Evolutionary conservation across 495 filamentous ascomycete genomes (phyloP), one percentile per base, ranked within the genome.

Genomic region (Corynascus novoguineensis): DNA sequence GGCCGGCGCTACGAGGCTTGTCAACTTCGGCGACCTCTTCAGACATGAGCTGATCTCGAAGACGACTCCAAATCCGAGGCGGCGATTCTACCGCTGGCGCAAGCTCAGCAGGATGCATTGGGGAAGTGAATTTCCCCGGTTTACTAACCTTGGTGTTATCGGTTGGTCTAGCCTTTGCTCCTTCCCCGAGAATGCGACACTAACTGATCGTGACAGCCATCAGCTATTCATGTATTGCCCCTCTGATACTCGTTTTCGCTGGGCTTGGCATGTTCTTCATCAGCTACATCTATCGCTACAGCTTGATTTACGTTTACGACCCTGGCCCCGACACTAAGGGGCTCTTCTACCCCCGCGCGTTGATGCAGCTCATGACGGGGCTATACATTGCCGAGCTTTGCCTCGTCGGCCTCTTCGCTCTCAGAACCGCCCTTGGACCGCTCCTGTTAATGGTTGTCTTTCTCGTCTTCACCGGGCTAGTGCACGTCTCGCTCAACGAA

Each of bases 151-250:
- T 62, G 79, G 78, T 14, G 87, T 90, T 28, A 91, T 96, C 61
- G 77, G 76, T 77, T 55, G 47, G 75, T 61, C 5, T 14, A 46
- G n/a, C n/a, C 12, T n/a, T 14, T 6, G 1, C 55, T 42, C 22
- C 4, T n/a, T 0, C 0, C 29, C 19, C 10, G 40, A 22, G 3
- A 21, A 10, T 25, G 24, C 61, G 63, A 22, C 65, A 19, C 51
- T 54, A 45, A 54, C 40, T 4, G 32, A 8, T 21, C 46, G 5
- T 29, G 40, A 24, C 60, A 78, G 87, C 85, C 27, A 84, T 96
- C 61, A 83, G 84, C 53, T 96, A 96, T 65, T 88, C 91, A 9
- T 87, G 88, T 69, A 93, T 96, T 64, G 89, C 92, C 4, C 91
- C 91, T 0, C 71, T 96, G n/a, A 84, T 96, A 47, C 74, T 96